Conservation (phyloP, 768 basidiomycete species). For the Leccinum arenicola region DNA sequence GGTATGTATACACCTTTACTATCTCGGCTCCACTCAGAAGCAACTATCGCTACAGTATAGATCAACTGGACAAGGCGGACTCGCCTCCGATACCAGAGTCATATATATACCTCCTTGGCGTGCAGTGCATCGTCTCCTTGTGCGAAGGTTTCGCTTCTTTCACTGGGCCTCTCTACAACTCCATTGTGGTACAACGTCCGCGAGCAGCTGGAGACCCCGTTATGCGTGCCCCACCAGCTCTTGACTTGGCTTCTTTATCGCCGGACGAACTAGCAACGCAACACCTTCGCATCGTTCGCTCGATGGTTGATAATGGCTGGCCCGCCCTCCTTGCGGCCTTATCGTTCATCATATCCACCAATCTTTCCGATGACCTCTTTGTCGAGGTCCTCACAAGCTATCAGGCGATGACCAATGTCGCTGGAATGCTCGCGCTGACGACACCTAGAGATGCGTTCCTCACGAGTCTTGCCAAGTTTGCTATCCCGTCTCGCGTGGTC, state of each 20-base stretch:
- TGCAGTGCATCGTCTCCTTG: constrained; percentile 83
- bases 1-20: constrained; percentile 47
- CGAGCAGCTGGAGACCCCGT: constrained; percentile 13
- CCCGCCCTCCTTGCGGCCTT: constrained; percentile 88
- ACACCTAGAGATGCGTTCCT: constrained; percentile 95
- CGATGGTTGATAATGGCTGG: constrained; percentile 88
- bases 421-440: constrained; percentile 81
- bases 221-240: constrained; percentile 68
- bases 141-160: constrained; percentile 82
- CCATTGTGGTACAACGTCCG: constrained; percentile 45
- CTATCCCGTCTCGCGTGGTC: constrained; percentile 88
- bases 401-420: constrained; percentile 82
- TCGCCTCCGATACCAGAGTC: constrained; percentile 90
- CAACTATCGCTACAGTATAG: constrained; percentile 60
- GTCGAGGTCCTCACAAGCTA: constrained; percentile 80
- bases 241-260: constrained; percentile 58
- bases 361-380: constrained; percentile 90
- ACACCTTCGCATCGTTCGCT: constrained; percentile 62
- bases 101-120: constrained; percentile 88
- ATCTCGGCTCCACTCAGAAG: not conserved
- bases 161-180: constrained; percentile 71
- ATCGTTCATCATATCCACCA: constrained; percentile 86
- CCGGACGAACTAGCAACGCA: constrained; percentile 50
- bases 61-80: constrained; percentile 97
- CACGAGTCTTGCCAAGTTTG: constrained; percentile 83